These are phyloP conservation scores for Candida tammaniensis DNA, from an alignment of 805 yeast genomes.

Conservation along the genomic window DNA sequence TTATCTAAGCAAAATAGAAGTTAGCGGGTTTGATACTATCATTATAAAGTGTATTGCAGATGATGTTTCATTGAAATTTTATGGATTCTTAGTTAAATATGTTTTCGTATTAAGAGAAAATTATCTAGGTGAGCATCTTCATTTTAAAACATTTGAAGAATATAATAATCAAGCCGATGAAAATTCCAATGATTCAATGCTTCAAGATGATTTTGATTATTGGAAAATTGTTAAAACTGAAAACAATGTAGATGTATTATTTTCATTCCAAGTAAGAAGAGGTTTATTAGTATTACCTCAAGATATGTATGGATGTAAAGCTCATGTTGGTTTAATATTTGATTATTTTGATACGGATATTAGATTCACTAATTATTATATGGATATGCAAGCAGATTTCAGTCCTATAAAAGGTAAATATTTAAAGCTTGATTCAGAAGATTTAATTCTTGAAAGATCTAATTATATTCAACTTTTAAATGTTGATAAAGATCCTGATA, in stretches of 20 bases:
- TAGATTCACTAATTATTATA: slow-evolving; percentile 86
- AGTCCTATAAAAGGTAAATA: slow-evolving; percentile 49
- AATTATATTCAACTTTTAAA: slow-evolving; percentile 3
- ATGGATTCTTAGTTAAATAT: slow-evolving; percentile 77
- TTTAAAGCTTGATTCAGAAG: slow-evolving; percentile 21
- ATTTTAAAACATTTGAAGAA: slow-evolving; percentile 84
- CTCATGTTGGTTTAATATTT: slow-evolving; percentile 61
- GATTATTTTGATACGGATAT: slow-evolving; percentile 71
- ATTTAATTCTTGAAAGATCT: slow-evolving; percentile 22
- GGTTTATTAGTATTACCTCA: slow-evolving; percentile 76
- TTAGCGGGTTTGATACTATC: slow-evolving; percentile 68
- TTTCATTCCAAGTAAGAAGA: slow-evolving; percentile 64
- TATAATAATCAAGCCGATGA: slow-evolving; percentile 40
- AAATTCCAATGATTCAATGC: slow-evolving; percentile 1
- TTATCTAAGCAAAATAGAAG: slow-evolving; percentile 54
- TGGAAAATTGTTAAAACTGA: slow-evolving; percentile 46
- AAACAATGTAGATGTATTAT: slow-evolving; percentile 75
- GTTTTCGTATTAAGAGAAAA: slow-evolving; percentile 77
- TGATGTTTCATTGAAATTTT: slow-evolving; percentile 64
- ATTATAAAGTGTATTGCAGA: slow-evolving; percentile 64
- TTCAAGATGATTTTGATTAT: slow-evolving; percentile 23
- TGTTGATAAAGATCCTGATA: slow-evolving; percentile 33
- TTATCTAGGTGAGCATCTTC: slow-evolving; percentile 84
- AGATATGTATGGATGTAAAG: slow-evolving; percentile 60
- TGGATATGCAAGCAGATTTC: slow-evolving; percentile 82